Conservation (phyloP, 768 basidiomycete genomes). For the Termitomyces sp. region DNA sequence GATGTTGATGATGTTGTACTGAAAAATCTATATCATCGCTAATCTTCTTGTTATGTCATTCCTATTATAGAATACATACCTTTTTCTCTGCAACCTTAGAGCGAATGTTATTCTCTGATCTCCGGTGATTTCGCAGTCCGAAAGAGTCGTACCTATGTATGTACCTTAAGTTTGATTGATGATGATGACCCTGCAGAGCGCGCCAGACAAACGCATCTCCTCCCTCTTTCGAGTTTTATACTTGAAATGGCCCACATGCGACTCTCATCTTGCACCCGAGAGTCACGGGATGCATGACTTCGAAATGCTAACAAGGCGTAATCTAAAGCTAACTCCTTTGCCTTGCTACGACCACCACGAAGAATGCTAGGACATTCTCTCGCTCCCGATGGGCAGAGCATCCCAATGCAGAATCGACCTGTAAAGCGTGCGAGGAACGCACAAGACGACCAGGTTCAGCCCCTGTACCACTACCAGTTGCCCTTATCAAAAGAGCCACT, state of each 20-base stretch:
- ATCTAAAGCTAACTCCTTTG: slow-evolving; percentile 5
- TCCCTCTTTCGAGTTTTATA: background rate
- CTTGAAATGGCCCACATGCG: background rate
- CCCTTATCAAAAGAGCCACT: slow-evolving; percentile 8
- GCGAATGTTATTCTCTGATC: slow-evolving; percentile 1
- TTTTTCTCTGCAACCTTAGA: background rate
- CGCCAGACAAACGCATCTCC: background rate
- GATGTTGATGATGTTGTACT: background rate
- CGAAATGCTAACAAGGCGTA: slow-evolving; percentile 8
- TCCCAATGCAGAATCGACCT: slow-evolving; percentile 3
- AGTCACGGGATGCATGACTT: slow-evolving; percentile 10
- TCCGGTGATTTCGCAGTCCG: slow-evolving; percentile 14
- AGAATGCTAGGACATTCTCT: slow-evolving; percentile 4
- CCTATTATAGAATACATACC: slow-evolving; percentile 1
- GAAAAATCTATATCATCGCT: background rate
- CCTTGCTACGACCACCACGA: slow-evolving; percentile 4
- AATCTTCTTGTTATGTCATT: background rate
- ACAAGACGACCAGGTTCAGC: slow-evolving; percentile 3
- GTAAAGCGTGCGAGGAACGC: slow-evolving; percentile 6
- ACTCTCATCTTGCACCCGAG: slow-evolving; percentile 6
- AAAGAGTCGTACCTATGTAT: slow-evolving; percentile 1
- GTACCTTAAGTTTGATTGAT: slow-evolving; percentile 1
- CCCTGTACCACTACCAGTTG: slow-evolving; percentile 9
- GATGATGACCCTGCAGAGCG: slow-evolving; percentile 1
- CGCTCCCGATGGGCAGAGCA: background rate